Conservation (phyloP, 345 rosid species). For the Dipteronia sinensis region DNA sequence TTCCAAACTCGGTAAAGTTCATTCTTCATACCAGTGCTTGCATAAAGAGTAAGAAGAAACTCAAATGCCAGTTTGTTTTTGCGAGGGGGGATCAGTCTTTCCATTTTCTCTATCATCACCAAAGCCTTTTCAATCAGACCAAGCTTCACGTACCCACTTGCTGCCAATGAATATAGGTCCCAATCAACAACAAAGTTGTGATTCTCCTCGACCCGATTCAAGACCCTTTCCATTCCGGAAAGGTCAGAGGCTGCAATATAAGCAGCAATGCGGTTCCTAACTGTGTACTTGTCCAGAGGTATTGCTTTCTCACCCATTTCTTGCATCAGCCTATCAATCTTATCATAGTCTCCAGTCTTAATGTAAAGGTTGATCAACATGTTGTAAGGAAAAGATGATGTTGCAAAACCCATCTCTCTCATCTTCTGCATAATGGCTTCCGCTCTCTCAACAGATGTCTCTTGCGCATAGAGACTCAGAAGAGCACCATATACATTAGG, state of each 20-base stretch:
- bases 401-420: constrained; percentile 19
- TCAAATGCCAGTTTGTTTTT: constrained; percentile 1
- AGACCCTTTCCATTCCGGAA: constrained; percentile 25
- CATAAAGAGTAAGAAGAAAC: constrained; percentile 24
- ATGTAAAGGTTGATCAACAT: constrained; percentile 24
- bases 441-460: constrained; percentile 26
- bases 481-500: constrained; percentile 28
- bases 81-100: constrained; percentile 9
- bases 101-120: constrained; percentile 27
- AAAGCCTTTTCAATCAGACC: constrained; percentile 27
- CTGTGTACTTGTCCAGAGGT: background rate
- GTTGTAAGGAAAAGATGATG: constrained; percentile 28
- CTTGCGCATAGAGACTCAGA: constrained; percentile 22
- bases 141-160: constrained; percentile 29
- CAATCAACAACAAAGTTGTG: constrained; percentile 11
- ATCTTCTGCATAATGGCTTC: constrained; percentile 31
- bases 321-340: constrained; percentile 18
- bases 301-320: constrained; percentile 34
- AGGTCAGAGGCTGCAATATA: constrained; percentile 25
- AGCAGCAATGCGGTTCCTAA: background rate
- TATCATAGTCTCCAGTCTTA: constrained; percentile 19
- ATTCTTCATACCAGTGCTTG: constrained; percentile 18
- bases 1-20: constrained; percentile 39
- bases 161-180: constrained; percentile 25
- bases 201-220: constrained; percentile 15